Conservation (phyloP, 805 yeast species). For the Candida michaelii region DNA sequence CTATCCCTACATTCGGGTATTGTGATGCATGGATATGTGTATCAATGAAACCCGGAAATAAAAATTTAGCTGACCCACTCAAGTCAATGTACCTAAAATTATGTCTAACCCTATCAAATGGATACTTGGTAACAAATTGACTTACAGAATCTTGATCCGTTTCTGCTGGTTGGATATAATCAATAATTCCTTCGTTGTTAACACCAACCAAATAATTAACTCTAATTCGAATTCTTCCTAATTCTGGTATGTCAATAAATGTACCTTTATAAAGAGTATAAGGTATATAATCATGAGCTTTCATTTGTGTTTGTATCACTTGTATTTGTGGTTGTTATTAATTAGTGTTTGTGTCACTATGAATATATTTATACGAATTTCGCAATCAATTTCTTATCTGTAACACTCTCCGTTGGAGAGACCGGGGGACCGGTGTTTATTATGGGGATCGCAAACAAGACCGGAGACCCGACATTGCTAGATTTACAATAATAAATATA, state of each 20-base stretch:
- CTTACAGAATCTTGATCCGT: neutral
- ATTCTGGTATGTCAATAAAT: conserved; percentile 65
- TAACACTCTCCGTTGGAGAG: conserved; percentile 5
- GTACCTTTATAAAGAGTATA: conserved; percentile 65
- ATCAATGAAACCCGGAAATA: conserved; percentile 53
- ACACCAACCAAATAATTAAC: conserved; percentile 65
- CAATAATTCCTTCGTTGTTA: conserved; percentile 53
- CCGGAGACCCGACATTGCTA: too few relatives aligned
- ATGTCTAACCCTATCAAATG: conserved; percentile 3
- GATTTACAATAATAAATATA: too few relatives aligned
- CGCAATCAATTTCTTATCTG: conserved; percentile 2
- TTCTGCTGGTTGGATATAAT: conserved; percentile 25
- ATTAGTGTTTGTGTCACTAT: too few relatives aligned
- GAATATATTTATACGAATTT: conserved; percentile 2
- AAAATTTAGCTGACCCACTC: conserved; percentile 48
- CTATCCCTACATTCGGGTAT: conserved; percentile 53
- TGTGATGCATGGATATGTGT: conserved; percentile 49
- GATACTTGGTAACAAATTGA: conserved; percentile 11
- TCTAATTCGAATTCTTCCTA: conserved; percentile 57
- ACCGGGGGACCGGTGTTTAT: neutral
- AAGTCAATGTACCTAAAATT: conserved; percentile 24
- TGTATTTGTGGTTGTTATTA: too few relatives aligned
- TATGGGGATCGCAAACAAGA: too few relatives aligned
- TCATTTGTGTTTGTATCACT: too few relatives aligned
- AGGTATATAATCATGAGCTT: conserved; percentile 18